These are phyloP conservation scores for Cladophialophora bantiana DNA, from an alignment of 2,329 filamentous ascomycete genomes.

Conservation along the genomic window DNA sequence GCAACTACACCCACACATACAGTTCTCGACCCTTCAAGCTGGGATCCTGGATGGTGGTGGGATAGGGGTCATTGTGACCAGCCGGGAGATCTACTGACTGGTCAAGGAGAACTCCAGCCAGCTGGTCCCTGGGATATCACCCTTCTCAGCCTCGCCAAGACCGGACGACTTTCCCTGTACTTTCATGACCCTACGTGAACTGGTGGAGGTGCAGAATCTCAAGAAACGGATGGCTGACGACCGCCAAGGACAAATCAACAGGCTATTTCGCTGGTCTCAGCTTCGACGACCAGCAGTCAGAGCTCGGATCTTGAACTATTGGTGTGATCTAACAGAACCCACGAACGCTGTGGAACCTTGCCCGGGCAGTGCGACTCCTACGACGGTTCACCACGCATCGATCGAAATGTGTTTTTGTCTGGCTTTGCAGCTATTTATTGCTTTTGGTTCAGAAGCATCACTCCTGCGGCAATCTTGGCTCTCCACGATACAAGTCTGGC, in stretches of 20 bases:
- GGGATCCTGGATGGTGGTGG: constrained; percentile 15
- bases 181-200: constrained; percentile 6
- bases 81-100: neutral
- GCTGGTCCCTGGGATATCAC: neutral
- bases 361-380: neutral
- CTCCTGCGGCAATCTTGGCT: constrained; percentile 7
- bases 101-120: neutral
- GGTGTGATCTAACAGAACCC: constrained; percentile 19
- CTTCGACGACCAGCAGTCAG: constrained; percentile 17
- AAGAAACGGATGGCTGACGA: neutral
- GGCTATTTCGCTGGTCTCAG: constrained; percentile 7
- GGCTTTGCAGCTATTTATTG: constrained; percentile 7
- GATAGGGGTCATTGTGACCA: neutral
- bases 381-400: constrained; percentile 13
- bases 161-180: neutral
- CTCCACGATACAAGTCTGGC: constrained; percentile 14
- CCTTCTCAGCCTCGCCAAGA: neutral
- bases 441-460: constrained; percentile 1
- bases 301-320: constrained; percentile 10
- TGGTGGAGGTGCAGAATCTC: constrained; percentile 4
- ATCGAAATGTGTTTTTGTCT: constrained; percentile 23
- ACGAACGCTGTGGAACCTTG: constrained; percentile 8
- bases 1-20: constrained; percentile 9
- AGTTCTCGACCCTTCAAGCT: constrained; percentile 3
- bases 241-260: neutral